Evolutionary conservation across 768 basidiomycete genomes (phyloP), one percentile per base, ranked within the genome.

Genomic region (Lactarius trivialis): DNA sequence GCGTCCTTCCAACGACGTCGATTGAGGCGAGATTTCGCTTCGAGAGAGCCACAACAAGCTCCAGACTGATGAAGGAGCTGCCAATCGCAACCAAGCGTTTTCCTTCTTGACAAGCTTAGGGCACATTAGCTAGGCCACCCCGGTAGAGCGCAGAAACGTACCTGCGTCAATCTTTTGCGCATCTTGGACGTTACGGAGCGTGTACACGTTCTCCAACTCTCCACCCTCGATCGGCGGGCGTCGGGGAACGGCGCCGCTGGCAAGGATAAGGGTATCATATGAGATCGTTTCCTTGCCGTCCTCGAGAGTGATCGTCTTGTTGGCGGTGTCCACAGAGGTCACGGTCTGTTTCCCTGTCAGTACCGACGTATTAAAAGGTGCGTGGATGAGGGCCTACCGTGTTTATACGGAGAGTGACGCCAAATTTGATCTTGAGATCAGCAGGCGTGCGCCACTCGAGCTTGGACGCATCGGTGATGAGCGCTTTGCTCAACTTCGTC

Each of bases 21-120:
- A 94, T 85, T 33, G 86, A 88, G 14, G 87, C 87, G 24, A 92
- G 85, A 66, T 88, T 86, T 57, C 88, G 84, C 68, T 84, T 85
- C 8, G 83, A 73, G 2, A 89, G 74, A 0, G 91, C 88, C n/a
- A 77, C 80, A 7, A 91, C 91, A n/a, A 93, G 77, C 72, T 94
- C 91, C 91, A 97, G 91, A 60, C 88, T 85, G 68, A 97, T 97
- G 76, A 95, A 97, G 15, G 88, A 91, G 55, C 85, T 88, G 2
- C 94, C 94, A 65, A 96, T 86, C 14, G 95, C 82, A 34, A 93
- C 91, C 62, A 88, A 72, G 54, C 78, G 78, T 73, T 92, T 89
- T 36, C 88, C 87, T 66, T 90, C 87, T 74, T 88, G 76, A 37
- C 81, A 81, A 54, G 80, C 85, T 88, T 34, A 43, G 50, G 7